phyloP scores from a whole-genome alignment of 2,329 filamentous ascomycete species.

The Colletotrichum endophyticum region DNA sequence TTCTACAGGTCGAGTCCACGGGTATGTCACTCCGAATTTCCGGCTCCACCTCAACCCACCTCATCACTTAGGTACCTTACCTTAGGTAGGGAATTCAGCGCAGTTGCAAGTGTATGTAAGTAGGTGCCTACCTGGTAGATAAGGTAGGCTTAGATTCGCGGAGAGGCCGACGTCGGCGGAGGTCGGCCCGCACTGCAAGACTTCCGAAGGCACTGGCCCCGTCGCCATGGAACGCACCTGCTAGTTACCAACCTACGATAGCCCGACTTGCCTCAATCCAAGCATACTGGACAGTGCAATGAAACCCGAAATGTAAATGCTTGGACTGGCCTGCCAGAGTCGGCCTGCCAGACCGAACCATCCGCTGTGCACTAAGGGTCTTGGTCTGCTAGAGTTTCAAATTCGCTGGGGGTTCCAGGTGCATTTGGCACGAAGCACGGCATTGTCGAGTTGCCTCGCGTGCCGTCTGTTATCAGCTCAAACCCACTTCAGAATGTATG shows the following conservation, averaged over 20 bases:
- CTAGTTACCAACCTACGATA: neutral
- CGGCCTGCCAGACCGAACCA: neutral
- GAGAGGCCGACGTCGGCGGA: neutral
- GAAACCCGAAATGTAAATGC: neutral
- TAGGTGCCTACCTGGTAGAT: no score
- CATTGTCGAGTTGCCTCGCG: neutral
- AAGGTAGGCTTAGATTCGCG: neutral
- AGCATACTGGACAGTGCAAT: neutral
- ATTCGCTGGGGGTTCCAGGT: neutral
- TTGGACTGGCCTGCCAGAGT: neutral
- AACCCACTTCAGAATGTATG: neutral
- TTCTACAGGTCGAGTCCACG: no score
- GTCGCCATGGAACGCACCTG: neutral
- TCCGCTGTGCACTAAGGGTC: neutral
- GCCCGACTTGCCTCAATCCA: neutral
- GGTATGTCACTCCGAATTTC: neutral
- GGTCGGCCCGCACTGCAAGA: neutral
- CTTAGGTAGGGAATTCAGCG: no score
- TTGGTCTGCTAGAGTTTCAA: neutral
- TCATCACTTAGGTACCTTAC: neutral
- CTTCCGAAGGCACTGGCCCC: neutral
- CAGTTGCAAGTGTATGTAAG: no score
- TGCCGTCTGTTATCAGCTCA: neutral
- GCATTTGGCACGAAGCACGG: neutral
- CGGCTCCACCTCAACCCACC: neutral